A percentile compares a stretch with the other conserved stretches of the same genome.
Conservation (phyloP, 2,329 filamentous ascomycete genomes). For the Arthrinium phaeospermum region DNA sequence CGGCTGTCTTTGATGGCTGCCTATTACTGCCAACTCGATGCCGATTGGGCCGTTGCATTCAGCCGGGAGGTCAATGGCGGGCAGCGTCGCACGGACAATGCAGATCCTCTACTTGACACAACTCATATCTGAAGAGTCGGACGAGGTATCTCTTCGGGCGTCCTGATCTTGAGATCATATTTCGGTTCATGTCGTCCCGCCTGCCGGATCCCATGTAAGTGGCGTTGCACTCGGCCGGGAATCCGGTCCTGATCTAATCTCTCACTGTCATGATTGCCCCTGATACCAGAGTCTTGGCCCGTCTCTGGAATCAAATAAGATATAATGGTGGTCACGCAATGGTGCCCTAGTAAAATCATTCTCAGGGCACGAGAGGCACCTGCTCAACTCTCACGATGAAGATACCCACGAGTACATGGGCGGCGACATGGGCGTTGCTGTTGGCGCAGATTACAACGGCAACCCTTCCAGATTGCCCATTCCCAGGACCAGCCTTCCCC, state of each 20-base stretch:
- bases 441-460: neutral
- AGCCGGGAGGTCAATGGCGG: neutral
- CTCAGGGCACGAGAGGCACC: neutral
- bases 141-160: neutral
- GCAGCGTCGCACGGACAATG: neutral
- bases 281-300: neutral
- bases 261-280: neutral
- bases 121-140: neutral
- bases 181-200: constrained; percentile 3
- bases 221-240: neutral
- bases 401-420: neutral
- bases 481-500: constrained; percentile 41
- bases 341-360: neutral
- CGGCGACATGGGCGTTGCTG: neutral
- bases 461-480: constrained; percentile 40
- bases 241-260: neutral
- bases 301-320: neutral
- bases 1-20: neutral
- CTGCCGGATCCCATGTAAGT: neutral
- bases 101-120: neutral
- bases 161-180: neutral
- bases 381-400: neutral
- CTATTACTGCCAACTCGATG: no score
- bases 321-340: neutral
- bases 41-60: neutral